Evolutionary conservation across 805 yeast genomes (phyloP).

Genomic region (Wickerhamiella sorbophila): DNA sequence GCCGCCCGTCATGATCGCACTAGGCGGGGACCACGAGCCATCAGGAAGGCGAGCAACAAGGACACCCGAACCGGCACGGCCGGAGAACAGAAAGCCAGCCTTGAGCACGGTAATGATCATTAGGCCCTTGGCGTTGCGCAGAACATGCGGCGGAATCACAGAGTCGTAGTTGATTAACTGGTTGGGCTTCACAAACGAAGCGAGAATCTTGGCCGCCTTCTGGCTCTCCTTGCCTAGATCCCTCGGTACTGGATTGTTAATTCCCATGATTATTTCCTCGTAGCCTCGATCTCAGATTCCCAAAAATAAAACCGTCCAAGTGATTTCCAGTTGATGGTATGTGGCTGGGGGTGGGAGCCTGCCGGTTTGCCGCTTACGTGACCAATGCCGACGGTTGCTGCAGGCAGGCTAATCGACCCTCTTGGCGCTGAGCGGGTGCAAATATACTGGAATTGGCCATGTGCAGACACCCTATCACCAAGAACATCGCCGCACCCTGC

Average conservation of each 20-base stretch:
- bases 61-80: slow-evolving; percentile 95
- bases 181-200: slow-evolving; percentile 88
- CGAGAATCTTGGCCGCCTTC: slow-evolving; percentile 83
- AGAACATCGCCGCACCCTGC: no score
- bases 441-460: no score
- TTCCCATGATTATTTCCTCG: slow-evolving; percentile 35
- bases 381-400: neutral
- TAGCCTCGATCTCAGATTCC: no score
- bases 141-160: slow-evolving; percentile 77
- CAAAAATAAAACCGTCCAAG: neutral
- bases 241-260: slow-evolving; percentile 92
- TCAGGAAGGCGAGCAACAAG: slow-evolving; percentile 88
- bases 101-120: slow-evolving; percentile 88
- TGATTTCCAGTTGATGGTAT: neutral
- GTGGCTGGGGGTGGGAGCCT: neutral
- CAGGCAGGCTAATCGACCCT: no score
- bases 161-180: slow-evolving; percentile 77
- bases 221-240: slow-evolving; percentile 76
- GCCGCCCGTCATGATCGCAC: slow-evolving; percentile 90
- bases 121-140: slow-evolving; percentile 82
- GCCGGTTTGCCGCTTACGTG: neutral
- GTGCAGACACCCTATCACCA: no score
- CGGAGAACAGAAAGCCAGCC: slow-evolving; percentile 92
- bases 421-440: no score
- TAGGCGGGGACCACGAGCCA: slow-evolving; percentile 95